phyloP scores from a whole-genome alignment of 345 rosid genomes.

The rapeseed (Brassica napus) region DNA sequence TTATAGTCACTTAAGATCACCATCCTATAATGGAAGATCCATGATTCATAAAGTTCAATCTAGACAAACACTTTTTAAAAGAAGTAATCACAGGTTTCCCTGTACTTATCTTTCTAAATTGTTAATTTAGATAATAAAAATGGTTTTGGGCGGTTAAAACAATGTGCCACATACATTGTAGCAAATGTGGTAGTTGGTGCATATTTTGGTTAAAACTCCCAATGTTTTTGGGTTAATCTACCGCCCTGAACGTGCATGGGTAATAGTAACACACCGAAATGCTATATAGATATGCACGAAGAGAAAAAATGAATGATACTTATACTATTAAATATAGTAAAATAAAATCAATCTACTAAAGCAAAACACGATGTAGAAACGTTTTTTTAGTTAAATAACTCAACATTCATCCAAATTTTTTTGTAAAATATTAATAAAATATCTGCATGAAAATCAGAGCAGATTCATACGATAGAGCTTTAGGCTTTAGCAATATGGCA shows the following conservation, averaged over 20 bases:
- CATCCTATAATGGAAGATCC: conserved; percentile 3
- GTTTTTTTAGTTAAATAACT: background rate
- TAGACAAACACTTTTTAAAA: background rate
- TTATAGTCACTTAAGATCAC: background rate
- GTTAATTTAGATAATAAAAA: background rate
- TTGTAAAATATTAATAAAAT: background rate
- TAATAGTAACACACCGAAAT: background rate
- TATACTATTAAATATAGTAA: background rate
- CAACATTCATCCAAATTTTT: no score
- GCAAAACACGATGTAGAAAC: background rate
- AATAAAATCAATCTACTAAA: background rate
- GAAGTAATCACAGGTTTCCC: background rate
- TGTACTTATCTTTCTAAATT: background rate
- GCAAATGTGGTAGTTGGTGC: background rate
- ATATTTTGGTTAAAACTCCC: background rate
- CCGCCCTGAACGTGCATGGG: background rate
- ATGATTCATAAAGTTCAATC: conserved; percentile 10
- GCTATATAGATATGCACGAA: background rate
- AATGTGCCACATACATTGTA: conserved; percentile 7
- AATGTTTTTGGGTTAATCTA: background rate
- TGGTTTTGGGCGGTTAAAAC: background rate
- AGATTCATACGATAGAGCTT: conserved; percentile 18
- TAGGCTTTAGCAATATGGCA: background rate
- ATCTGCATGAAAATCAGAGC: conserved; percentile 29
- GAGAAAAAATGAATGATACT: background rate